Base-by-base conservation (phyloP, 306 rosid genomes). In the Acacia crassicarpa region DNA sequence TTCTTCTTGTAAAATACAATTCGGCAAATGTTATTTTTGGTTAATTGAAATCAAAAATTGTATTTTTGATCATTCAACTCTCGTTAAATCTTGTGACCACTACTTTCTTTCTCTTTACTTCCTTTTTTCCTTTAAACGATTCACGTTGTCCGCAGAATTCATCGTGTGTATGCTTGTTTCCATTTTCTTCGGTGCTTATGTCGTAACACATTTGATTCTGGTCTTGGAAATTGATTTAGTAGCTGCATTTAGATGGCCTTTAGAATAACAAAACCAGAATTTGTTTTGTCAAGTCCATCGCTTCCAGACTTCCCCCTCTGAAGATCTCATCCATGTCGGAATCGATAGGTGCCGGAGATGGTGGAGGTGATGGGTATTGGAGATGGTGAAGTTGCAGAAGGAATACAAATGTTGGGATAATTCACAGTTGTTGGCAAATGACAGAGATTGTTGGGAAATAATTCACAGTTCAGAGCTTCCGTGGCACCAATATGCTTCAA, bases 111-210 rank as follows among this genome's bases (percentile, higher is more conserved):
- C 7, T 76, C 56, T 67, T 30, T 19, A 35, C 44, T 38, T 4
- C 16, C 17, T 8, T 61, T 25, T 33, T 32, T 11, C 72, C 58
- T 77, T 32, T 72, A 70, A 73, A 75, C 65, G 81, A 84, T 84
- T 54, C 35, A 44, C 78, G 82, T 74, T 67, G 12, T 67, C 32
- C 40, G 67, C 40, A 35, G 71, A 78, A 30, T 70, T 72, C 33
- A 84, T 78, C 56, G 53, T 46, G 62, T 32, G 61, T 0, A 5
- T 15, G 7, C 70, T 49, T 73, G 77, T 67, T 74, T 82, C 68
- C 86, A 41, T 80, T 75, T 74, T 80, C 71, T 23, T 77, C 27
- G 85, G 81, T 77, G 82, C 81, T 82, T 84, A n/a, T 75, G 84
- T 78, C 78, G 49, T 63, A 78, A 87, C 83, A 41, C 59, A 51